A percentile compares a stretch with the other conserved stretches of the same genome.
These are phyloP conservation scores for Euphorbia pulcherrima DNA, from an alignment of 345 rosid species.

Conservation along the genomic window DNA sequence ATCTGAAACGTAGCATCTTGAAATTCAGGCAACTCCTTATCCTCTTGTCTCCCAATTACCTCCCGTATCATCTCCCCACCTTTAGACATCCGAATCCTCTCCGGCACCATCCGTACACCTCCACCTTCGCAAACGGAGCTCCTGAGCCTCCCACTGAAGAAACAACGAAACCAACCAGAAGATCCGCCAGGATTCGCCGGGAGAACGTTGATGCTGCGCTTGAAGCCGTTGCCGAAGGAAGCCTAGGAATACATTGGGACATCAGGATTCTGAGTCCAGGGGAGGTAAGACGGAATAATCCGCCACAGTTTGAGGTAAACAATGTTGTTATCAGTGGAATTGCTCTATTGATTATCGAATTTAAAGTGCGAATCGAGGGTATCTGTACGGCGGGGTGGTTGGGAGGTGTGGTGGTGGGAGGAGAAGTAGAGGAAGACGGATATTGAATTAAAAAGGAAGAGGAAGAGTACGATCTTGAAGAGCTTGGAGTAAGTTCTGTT, in stretches of 20 bases:
- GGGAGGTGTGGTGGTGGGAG: constrained; percentile 22
- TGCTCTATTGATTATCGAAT: background rate
- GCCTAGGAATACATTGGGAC: constrained; percentile 51
- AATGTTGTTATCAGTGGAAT: background rate
- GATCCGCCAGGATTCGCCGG: background rate
- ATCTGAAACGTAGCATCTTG: constrained; percentile 71
- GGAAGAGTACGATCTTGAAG: constrained; percentile 43
- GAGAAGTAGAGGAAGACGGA: constrained; percentile 67
- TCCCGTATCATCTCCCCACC: constrained; percentile 73
- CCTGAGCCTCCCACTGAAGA: constrained; percentile 57
- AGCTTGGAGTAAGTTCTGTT: constrained; percentile 37
- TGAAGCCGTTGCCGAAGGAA: constrained; percentile 82
- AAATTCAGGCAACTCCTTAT: constrained; percentile 69
- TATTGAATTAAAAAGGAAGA: constrained; percentile 61
- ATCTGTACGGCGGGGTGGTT: background rate
- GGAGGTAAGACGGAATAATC: constrained; percentile 78
- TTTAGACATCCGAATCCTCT: constrained; percentile 60
- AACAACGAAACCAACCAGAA: constrained; percentile 66
- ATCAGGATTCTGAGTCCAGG: constrained; percentile 55
- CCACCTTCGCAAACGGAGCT: constrained; percentile 87
- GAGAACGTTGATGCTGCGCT: constrained; percentile 51
- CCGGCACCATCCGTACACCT: constrained; percentile 66
- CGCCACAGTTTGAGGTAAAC: constrained; percentile 69
- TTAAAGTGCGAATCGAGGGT: background rate
- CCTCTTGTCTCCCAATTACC: constrained; percentile 75